Evolutionary conservation across 2,329 filamentous ascomycete genomes (phyloP), one percentile per base, ranked within the genome.

Genomic region (Hymenoscyphus scutula): DNA sequence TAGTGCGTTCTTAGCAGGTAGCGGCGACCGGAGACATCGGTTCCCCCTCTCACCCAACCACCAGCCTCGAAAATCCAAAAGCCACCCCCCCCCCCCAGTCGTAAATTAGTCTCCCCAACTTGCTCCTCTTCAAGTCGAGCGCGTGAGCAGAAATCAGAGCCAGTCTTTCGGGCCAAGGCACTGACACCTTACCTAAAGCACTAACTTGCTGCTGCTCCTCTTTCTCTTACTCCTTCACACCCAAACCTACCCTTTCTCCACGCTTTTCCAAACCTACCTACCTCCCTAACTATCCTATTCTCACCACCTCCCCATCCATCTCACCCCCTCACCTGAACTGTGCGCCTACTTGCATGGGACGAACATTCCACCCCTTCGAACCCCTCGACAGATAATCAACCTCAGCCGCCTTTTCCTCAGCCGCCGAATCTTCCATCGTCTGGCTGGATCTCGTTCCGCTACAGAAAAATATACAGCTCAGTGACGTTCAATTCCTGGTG

Each of bases 121-220:
- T 68, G 64, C 67, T 71, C 68, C 64, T 70, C 71, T 70, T 66
- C 64, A 70, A 69, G 63, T 70, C 70, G 70, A 69, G 72, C 70
- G 72, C 71, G 71, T 73, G 71, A 73, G 70, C 71, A 70, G 64
- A 71, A 68, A 37, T 37, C 34, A 37, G 2, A 37, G 34, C 69
- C 69, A 72, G 69, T 71, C 67, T 71, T 72, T 72, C 66, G 68
- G 69, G 72, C 68, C 71, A 70, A 71, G 68, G 45, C 23, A 51
- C 53, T 54, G 53, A 32, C 53, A 54, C 53, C 56, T 60, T 69
- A 67, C 65, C 66, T 69, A 65, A 64, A 63, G 62, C 65, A 59
- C 64, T 64, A 27, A 23, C 56, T 37, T 57, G 34, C 57, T 57
- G 34, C 57, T 58, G 29, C 45, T 59, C 30, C 61, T 54, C 61